Evolutionary conservation across 768 basidiomycete genomes (phyloP), one percentile per base, ranked within the genome.

Genomic region (Ramaria rubella): DNA sequence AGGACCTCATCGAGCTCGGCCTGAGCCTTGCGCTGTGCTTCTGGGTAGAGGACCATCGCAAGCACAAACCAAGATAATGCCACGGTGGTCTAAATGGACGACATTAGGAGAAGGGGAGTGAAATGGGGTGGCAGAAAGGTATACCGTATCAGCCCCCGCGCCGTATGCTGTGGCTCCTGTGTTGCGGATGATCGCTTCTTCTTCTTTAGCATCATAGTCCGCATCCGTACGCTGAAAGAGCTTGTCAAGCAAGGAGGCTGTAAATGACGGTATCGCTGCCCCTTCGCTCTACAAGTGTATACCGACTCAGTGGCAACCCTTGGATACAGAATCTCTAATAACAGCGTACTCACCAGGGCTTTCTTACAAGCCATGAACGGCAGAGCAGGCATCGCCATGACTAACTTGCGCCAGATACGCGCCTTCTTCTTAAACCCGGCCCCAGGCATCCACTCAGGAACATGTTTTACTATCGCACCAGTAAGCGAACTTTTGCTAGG

Each of bases 361-460:
- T 69, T 62, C 55, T 69, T 64, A 2, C 73, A 73, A 31, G 70
- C 67, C 19, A 63, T 63, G 55, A 77, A 72, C 2, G 81, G 81
- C 4, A 67, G 63, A 29, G 80, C 73, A 34, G 72, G 72, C 79
- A 80, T 80, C 57, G 76, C 73, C 42, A 72, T 65, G 14, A 78
- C 74, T 31, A 74, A 74, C 30, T 65, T 66, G 44, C 74, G 76
- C 79, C 80, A 80, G 52, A 73, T 66, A n/a, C 69, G 69, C 12
- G 79, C 79, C 61, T 77, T 77, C 21, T 70, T 70, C 57, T 80
- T 71, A 62, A 81, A 81, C 7, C 74, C 72, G 3, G 78, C 76
- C 0, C 78, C 77, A 31, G 79, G 80, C 2, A 79, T 50, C 79
- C 80, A 81, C 50, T 64, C 70, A 62, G 80, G 80, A 15, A 81